Evolutionary conservation across 2,329 filamentous ascomycete genomes (phyloP).

Genomic region (Pseudogymnoascus sp.): DNA sequence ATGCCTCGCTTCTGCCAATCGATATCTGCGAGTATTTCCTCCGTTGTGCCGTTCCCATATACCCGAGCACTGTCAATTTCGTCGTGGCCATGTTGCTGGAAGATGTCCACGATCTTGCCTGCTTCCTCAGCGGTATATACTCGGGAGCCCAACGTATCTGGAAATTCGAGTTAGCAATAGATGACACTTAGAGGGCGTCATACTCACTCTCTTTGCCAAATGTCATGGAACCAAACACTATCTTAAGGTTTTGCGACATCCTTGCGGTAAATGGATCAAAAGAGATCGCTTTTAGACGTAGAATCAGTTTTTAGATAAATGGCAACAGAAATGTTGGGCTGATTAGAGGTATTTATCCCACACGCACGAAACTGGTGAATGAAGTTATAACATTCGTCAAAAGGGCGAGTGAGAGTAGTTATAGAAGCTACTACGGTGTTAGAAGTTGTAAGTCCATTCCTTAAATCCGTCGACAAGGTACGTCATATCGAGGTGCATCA

Average conservation of each 20-base stretch:
- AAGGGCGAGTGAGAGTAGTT: background rate
- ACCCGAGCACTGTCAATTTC: constrained; percentile 63
- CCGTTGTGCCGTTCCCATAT: constrained; percentile 58
- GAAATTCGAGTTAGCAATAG: background rate
- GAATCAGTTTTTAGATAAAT: background rate
- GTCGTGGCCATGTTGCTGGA: constrained; percentile 58
- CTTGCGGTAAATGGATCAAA: background rate
- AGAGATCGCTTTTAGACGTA: background rate
- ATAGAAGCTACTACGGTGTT: background rate
- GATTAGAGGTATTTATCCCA: background rate
- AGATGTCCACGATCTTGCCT: constrained; percentile 54
- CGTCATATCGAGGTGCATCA: background rate
- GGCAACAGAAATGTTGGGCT: background rate
- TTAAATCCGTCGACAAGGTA: background rate
- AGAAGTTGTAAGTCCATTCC: background rate
- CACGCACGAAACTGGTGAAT: background rate
- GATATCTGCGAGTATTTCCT: constrained; percentile 53
- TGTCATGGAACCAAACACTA: constrained; percentile 23
- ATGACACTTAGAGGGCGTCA: background rate
- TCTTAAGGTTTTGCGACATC: background rate
- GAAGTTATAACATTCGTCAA: background rate
- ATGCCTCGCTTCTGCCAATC: constrained; percentile 58
- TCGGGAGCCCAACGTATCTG: background rate
- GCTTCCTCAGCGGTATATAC: constrained; percentile 38
- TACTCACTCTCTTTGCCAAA: constrained; percentile 12